phyloP scores from a whole-genome alignment of 176 grass and related monocot species.

The Chloris gayana region DNA sequence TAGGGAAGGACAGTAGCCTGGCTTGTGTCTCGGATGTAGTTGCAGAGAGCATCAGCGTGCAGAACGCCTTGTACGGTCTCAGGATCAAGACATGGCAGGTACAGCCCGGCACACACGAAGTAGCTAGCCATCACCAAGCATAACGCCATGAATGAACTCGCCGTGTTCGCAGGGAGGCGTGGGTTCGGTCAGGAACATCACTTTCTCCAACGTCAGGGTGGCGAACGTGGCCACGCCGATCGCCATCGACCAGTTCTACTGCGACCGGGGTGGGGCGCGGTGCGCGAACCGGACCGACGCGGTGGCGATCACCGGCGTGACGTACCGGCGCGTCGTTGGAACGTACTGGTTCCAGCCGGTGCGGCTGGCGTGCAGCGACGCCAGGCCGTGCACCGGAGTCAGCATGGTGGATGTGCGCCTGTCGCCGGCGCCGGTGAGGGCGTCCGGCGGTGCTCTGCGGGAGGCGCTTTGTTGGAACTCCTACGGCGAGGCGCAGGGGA shows the following conservation, averaged over 20 bases:
- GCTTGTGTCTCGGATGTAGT: constrained; percentile 74
- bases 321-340: constrained; percentile 52
- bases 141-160: background rate
- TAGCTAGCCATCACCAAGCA: background rate
- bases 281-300: constrained; percentile 68
- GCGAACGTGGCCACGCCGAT: constrained; percentile 62
- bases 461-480: constrained; percentile 66
- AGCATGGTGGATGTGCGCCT: constrained; percentile 53
- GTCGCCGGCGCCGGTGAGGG: constrained; percentile 26
- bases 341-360: constrained; percentile 66
- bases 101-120: background rate
- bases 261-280: constrained; percentile 45
- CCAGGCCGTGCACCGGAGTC: constrained; percentile 60
- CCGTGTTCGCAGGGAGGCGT: constrained; percentile 56
- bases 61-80: constrained; percentile 70
- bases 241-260: constrained; percentile 85
- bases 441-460: background rate
- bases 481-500: constrained; percentile 49
- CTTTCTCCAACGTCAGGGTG: constrained; percentile 69
- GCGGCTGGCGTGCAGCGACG: constrained; percentile 75
- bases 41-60: constrained; percentile 56
- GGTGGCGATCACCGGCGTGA: constrained; percentile 55
- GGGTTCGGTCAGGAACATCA: constrained; percentile 72
- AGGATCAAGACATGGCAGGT: constrained; percentile 93
- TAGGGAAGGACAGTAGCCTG: constrained; percentile 64